These are phyloP conservation scores for Phytophthora kernoviae DNA, from an alignment of 352 stramenopile species.

Conservation along the genomic window DNA sequence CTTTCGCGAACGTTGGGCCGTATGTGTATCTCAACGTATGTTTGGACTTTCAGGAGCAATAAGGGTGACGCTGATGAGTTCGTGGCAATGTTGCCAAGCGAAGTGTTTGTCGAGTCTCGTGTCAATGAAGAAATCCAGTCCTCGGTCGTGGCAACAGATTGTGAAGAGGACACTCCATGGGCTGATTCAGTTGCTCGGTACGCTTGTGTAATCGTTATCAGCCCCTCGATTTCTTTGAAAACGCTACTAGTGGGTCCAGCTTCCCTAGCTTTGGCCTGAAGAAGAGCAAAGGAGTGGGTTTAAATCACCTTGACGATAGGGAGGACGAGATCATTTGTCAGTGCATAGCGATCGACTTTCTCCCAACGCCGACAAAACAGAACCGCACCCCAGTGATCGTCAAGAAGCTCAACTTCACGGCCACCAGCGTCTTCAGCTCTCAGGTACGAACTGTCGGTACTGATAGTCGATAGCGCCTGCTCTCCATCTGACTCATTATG, in stretches of 20 bases:
- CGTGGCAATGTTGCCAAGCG: conserved; percentile 13
- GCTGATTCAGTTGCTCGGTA: conserved; percentile 21
- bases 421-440: conserved; percentile 35
- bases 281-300: not conserved
- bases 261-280: conserved; percentile 1
- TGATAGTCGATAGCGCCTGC: not conserved
- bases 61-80: conserved; percentile 8
- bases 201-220: conserved; percentile 37
- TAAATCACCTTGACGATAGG: not conserved
- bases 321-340: conserved; percentile 47
- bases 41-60: conserved; percentile 11
- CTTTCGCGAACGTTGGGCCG: not conserved
- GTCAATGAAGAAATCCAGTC: conserved; percentile 16
- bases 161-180: conserved; percentile 7
- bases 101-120: not conserved
- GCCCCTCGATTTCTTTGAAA: conserved; percentile 16
- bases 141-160: conserved; percentile 24
- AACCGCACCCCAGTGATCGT: conserved; percentile 38
- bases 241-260: not conserved
- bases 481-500: not conserved
- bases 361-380: conserved; percentile 47
- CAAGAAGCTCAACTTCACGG: conserved; percentile 56
- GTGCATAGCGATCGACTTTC: conserved; percentile 61
- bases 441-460: conserved; percentile 33
- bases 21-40: conserved; percentile 2